phyloP scores from a whole-genome alignment of 164 flowering plant species.

The Macadamia tetraphylla region DNA sequence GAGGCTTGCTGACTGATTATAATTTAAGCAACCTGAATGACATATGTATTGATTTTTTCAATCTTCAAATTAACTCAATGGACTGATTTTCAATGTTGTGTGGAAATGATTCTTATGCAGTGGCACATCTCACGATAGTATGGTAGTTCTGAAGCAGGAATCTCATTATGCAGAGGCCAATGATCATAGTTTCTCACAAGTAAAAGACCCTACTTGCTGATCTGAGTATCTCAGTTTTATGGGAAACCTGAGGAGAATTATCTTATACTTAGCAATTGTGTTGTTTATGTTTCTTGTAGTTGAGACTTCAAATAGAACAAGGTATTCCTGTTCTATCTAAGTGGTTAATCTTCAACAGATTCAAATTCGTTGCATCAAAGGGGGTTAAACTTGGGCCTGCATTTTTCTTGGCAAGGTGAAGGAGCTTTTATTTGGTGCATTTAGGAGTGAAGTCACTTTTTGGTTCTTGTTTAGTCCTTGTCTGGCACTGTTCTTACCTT shows the following conservation, averaged over 20 bases:
- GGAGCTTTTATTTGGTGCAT: not conserved
- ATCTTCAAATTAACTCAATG: not conserved
- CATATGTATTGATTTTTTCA: not conserved
- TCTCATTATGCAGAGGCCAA: slow-evolving; percentile 68
- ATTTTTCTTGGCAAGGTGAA: slow-evolving; percentile 73
- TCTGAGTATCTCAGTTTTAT: not conserved
- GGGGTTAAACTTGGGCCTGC: slow-evolving; percentile 82
- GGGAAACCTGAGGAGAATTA: not conserved
- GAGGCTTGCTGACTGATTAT: not conserved
- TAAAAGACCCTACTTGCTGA: slow-evolving; percentile 24
- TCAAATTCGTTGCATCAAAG: slow-evolving; percentile 80
- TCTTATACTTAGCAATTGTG: slow-evolving; percentile 4
- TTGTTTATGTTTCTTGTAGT: slow-evolving; percentile 35
- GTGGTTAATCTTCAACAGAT: slow-evolving; percentile 83
- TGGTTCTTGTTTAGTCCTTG: not conserved
- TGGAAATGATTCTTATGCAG: slow-evolving; percentile 36
- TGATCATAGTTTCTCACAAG: slow-evolving; percentile 66
- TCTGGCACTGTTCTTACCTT: slow-evolving; percentile 14
- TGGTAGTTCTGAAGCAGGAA: slow-evolving; percentile 88
- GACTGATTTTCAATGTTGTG: slow-evolving; percentile 3
- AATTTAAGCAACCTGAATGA: slow-evolving; percentile 24
- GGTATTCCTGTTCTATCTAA: slow-evolving; percentile 83
- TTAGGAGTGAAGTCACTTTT: not conserved
- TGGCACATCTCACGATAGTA: slow-evolving; percentile 69
- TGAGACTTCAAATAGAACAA: slow-evolving; percentile 86